A percentile compares a stretch with the other conserved stretches of the same genome.
Conservation (phyloP, 768 basidiomycete species). For the Boletus sp. region DNA sequence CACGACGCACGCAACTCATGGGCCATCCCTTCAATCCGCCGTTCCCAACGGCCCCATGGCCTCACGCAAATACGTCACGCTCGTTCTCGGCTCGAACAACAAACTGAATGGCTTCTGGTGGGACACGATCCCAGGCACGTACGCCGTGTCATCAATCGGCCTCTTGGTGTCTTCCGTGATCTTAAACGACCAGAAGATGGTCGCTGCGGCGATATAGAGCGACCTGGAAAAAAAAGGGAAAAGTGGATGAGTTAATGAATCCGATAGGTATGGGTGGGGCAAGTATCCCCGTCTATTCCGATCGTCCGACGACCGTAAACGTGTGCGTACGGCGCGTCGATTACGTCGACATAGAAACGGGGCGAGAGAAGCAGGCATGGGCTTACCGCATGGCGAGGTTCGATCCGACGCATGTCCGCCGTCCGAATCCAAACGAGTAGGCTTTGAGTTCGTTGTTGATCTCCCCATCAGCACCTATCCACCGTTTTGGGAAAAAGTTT, state of each 20-base stretch:
- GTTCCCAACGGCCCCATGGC: not conserved
- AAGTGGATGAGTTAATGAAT: too few relatives aligned
- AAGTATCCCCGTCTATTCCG: too few relatives aligned
- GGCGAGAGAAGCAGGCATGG: too few relatives aligned
- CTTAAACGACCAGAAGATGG: slow-evolving; percentile 62
- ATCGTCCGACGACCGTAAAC: too few relatives aligned
- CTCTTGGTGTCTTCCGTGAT: slow-evolving; percentile 24
- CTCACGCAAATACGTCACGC: slow-evolving; percentile 12
- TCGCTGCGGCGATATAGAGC: slow-evolving; percentile 34
- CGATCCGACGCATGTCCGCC: slow-evolving; percentile 30
- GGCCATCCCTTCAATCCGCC: not conserved
- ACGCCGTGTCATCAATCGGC: too few relatives aligned
- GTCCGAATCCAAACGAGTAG: slow-evolving; percentile 54
- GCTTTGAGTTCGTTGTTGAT: slow-evolving; percentile 48
- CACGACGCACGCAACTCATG: too few relatives aligned
- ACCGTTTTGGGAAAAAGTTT: slow-evolving; percentile 52
- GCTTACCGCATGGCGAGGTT: slow-evolving; percentile 24
- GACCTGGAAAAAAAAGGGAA: too few relatives aligned
- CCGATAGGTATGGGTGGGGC: too few relatives aligned
- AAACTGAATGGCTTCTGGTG: slow-evolving; percentile 46
- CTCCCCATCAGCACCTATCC: slow-evolving; percentile 43
- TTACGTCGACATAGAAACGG: too few relatives aligned
- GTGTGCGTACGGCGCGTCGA: too few relatives aligned
- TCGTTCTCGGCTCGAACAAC: slow-evolving; percentile 47
- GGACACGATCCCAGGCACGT: slow-evolving; percentile 28